Conservation (phyloP, 768 basidiomycete genomes). For the Boletus vermiculosoides region DNA sequence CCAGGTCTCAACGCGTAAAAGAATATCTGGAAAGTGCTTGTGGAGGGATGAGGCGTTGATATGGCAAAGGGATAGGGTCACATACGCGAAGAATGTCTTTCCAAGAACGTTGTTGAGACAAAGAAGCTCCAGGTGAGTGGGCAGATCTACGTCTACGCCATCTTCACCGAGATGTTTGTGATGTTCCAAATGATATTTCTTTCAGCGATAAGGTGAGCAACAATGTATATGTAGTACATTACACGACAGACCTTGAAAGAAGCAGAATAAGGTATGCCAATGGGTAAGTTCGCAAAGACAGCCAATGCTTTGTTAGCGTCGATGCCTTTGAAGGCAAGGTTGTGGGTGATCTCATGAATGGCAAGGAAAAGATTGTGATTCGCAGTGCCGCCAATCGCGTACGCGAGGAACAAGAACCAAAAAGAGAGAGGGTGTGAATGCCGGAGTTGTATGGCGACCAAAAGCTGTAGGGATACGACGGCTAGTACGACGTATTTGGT, state of each 20-base stretch:
- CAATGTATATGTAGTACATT: not conserved
- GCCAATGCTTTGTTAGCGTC: constrained; percentile 83
- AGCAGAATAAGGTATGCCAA: constrained; percentile 92
- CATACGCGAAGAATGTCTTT: constrained; percentile 96
- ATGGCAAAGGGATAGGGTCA: not conserved
- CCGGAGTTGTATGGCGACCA: constrained; percentile 61
- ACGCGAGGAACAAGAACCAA: constrained; percentile 74
- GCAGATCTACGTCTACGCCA: constrained; percentile 93
- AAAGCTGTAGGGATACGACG: constrained; percentile 79
- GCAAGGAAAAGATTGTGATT: constrained; percentile 99
- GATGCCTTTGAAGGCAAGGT: constrained; percentile 86
- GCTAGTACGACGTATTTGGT: constrained; percentile 88
- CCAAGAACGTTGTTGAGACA: constrained; percentile 93
- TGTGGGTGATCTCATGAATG: constrained; percentile 98
- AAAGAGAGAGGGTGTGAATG: constrained; percentile 67
- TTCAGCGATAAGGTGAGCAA: constrained; percentile 8
- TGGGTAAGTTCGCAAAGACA: constrained; percentile 89
- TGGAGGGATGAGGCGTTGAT: constrained; percentile 4
- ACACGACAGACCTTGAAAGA: constrained; percentile 76
- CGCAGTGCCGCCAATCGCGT: constrained; percentile 86
- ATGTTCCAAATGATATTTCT: constrained; percentile 95
- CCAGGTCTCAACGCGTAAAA: constrained; percentile 97
- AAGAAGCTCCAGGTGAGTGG: constrained; percentile 80
- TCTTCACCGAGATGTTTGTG: constrained; percentile 96
- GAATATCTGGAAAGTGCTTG: constrained; percentile 93